Evolutionary conservation across 1,139 yeast species (phyloP).

Genomic region (Hansenula sp.): DNA sequence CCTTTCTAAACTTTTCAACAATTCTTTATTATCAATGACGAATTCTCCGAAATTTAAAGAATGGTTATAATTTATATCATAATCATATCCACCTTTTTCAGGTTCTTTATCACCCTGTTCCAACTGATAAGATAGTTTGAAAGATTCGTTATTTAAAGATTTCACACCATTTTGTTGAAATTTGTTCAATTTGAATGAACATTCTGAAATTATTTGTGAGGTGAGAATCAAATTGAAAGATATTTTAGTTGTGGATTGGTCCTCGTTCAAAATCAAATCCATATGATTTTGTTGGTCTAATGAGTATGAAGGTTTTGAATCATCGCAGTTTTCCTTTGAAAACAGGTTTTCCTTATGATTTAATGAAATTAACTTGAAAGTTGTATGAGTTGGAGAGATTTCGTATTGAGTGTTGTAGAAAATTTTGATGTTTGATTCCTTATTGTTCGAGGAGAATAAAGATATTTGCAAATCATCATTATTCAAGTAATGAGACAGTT

Average conservation of each 20-base stretch:
- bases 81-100: slow-evolving; percentile 2
- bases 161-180: not conserved
- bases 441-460: not conserved
- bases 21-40: not conserved
- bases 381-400: not conserved
- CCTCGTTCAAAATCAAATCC: not conserved
- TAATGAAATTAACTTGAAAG: not conserved
- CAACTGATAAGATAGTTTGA: not conserved
- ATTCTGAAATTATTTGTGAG: not conserved
- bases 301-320: not conserved
- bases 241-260: not conserved
- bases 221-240: not conserved
- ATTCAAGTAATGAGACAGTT: not conserved
- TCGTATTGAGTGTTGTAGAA: not conserved
- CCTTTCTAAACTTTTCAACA: not conserved
- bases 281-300: not conserved
- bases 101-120: not conserved
- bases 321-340: not conserved
- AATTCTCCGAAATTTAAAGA: not conserved
- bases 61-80: not conserved
- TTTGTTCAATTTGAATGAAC: not conserved
- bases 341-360: slow-evolving; percentile 1
- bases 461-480: not conserved
- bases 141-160: not conserved
- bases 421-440: not conserved